Percentiles rank a stretch among this genome's conserved stretches.
Conservation (phyloP, 192 early-diverging fungal species). For the Coemansia brasiliensis region DNA sequence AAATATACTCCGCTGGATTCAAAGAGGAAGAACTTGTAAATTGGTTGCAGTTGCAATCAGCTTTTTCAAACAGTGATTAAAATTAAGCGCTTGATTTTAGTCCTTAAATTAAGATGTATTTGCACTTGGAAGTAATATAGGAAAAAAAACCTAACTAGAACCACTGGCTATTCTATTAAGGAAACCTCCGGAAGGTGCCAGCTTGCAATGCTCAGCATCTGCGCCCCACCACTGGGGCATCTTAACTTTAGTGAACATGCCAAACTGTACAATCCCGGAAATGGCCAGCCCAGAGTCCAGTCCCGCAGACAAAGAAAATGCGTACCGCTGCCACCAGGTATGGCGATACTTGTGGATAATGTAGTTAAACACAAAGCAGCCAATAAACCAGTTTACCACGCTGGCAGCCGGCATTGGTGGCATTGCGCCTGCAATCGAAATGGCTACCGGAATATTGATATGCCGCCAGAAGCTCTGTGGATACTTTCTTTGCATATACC, state of each 20-base stretch:
- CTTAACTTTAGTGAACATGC: slow-evolving; percentile 37
- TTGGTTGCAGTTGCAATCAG: neutral
- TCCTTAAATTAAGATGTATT: neutral
- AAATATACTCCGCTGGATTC: slow-evolving; percentile 43
- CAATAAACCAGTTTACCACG: slow-evolving; percentile 70
- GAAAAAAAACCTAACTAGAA: neutral
- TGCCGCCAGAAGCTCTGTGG: slow-evolving; percentile 64
- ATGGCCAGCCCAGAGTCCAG: slow-evolving; percentile 53
- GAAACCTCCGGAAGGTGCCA: slow-evolving; percentile 91
- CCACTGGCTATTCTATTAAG: slow-evolving; percentile 18
- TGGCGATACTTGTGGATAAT: slow-evolving; percentile 62
- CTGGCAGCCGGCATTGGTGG: slow-evolving; percentile 66
- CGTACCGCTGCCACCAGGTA: slow-evolving; percentile 66
- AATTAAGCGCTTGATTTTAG: neutral
- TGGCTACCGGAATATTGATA: slow-evolving; percentile 69
- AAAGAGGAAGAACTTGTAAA: slow-evolving; percentile 20
- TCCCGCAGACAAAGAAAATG: slow-evolving; percentile 56
- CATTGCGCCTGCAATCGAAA: slow-evolving; percentile 61
- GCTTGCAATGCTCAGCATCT: slow-evolving; percentile 93
- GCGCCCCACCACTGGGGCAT: slow-evolving; percentile 55
- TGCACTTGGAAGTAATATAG: neutral
- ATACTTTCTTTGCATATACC: slow-evolving; percentile 61
- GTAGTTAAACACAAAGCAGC: slow-evolving; percentile 69
- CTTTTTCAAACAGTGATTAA: slow-evolving; percentile 4
- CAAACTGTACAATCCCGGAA: slow-evolving; percentile 50